phyloP scores from a whole-genome alignment of 2,329 filamentous ascomycete genomes.

The Aspergillus vadensis region DNA sequence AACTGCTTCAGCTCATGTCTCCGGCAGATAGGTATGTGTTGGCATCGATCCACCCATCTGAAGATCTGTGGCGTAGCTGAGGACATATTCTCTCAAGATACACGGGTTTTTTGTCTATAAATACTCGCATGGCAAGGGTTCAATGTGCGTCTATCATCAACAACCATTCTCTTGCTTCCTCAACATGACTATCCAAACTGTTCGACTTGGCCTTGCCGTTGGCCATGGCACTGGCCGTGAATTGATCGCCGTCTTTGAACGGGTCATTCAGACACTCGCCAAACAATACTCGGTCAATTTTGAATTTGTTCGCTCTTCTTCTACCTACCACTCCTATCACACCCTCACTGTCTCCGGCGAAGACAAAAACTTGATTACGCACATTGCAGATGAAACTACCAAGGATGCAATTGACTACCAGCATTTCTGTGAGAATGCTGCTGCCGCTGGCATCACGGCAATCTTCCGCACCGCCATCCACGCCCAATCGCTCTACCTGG shows the following conservation, averaged over 20 bases:
- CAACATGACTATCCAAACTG: constrained; percentile 1
- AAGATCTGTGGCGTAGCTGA: no score
- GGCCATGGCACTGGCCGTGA: constrained; percentile 6
- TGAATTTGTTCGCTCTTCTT: constrained; percentile 1
- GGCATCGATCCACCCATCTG: no score
- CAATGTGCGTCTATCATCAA: no score
- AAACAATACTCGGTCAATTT: background rate
- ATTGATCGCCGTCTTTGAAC: constrained; percentile 3
- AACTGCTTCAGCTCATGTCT: no score
- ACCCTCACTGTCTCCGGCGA: constrained; percentile 2
- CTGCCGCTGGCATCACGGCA: background rate
- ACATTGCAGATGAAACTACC: constrained; percentile 3
- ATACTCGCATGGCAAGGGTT: no score
- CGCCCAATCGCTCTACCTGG: background rate
- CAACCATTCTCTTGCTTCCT: background rate
- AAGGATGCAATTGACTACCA: constrained; percentile 1
- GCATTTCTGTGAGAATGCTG: constrained; percentile 1
- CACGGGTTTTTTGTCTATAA: no score
- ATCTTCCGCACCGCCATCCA: constrained; percentile 10
- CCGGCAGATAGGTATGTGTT: no score
- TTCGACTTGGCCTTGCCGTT: constrained; percentile 5
- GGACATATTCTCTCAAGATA: no score
- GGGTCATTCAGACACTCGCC: constrained; percentile 1
- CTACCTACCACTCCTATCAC: constrained; percentile 5
- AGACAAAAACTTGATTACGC: constrained; percentile 2